A percentile compares a stretch with the other conserved stretches of the same genome.
phyloP scores from a whole-genome alignment of 1,284 basidiomycete genomes.

The Ganoderma meredithae region DNA sequence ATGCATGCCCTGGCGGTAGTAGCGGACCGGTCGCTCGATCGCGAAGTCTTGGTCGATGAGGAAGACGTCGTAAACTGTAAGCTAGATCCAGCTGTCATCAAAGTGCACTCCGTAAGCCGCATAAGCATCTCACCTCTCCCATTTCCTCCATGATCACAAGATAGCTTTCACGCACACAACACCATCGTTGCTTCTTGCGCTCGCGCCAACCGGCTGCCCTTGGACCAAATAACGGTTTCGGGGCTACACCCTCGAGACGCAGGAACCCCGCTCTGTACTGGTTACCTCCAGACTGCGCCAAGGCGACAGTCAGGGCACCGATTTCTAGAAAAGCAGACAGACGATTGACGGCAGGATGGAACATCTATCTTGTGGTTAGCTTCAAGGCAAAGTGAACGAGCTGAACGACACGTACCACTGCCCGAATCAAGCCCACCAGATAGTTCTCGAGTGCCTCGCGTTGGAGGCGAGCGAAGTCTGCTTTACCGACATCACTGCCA shows the following conservation, averaged over 20 bases:
- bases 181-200: constrained; percentile 87
- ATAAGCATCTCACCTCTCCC: constrained; percentile 69
- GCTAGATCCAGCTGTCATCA: constrained; percentile 47
- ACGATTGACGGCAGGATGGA: constrained; percentile 93
- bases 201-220: constrained; percentile 73
- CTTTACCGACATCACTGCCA: constrained; percentile 59
- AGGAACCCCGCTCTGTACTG: constrained; percentile 94
- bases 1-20: constrained; percentile 80
- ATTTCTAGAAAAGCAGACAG: constrained; percentile 96
- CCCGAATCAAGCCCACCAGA: constrained; percentile 86
- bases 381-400: no score
- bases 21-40: constrained; percentile 81
- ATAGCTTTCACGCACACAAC: constrained; percentile 93
- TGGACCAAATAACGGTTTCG: constrained; percentile 65
- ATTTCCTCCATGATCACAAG: constrained; percentile 89
- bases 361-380: constrained; percentile 71
- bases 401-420: constrained; percentile 69
- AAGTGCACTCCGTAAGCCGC: not conserved
- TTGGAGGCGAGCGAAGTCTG: constrained; percentile 84
- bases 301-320: constrained; percentile 85
- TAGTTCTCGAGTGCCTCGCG: constrained; percentile 90
- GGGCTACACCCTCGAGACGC: constrained; percentile 58
- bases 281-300: constrained; percentile 84
- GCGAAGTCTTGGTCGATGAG: constrained; percentile 91
- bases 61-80: constrained; percentile 92